These are phyloP conservation scores for Ogataea haglerorum DNA, from an alignment of 805 yeast genomes.

Conservation along the genomic window DNA sequence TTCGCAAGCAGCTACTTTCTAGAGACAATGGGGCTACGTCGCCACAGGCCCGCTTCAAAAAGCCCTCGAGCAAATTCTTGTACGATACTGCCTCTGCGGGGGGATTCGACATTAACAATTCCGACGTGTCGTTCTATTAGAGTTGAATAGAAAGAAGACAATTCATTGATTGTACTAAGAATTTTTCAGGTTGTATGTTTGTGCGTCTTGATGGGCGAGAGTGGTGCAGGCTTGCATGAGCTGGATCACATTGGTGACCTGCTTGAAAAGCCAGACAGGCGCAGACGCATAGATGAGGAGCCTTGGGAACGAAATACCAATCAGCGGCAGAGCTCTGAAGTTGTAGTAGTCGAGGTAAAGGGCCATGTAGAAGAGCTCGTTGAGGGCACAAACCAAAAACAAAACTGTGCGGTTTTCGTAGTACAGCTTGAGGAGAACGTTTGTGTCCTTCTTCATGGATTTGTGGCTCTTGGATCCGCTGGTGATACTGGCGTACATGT, in stretches of 20 bases:
- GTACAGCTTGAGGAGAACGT: slow-evolving; percentile 74
- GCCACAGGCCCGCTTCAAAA: slow-evolving; percentile 10
- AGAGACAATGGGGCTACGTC: slow-evolving; percentile 6
- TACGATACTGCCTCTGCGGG: slow-evolving; percentile 15
- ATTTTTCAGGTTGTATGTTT: slow-evolving; percentile 37
- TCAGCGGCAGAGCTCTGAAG: slow-evolving; percentile 38
- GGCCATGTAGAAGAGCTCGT: slow-evolving; percentile 90
- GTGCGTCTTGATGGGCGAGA: slow-evolving; percentile 75
- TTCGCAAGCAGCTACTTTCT: slow-evolving; percentile 11
- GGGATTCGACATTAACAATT: slow-evolving; percentile 17
- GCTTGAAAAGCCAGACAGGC: slow-evolving; percentile 91
- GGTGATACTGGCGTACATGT: slow-evolving; percentile 91
- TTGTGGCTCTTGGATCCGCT: slow-evolving; percentile 83
- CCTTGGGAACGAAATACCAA: slow-evolving; percentile 31
- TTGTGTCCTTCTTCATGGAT: slow-evolving; percentile 65
- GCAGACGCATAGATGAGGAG: slow-evolving; percentile 50
- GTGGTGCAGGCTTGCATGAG: slow-evolving; percentile 78
- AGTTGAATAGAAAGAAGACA: not conserved
- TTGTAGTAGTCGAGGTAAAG: slow-evolving; percentile 73
- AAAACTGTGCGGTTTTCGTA: slow-evolving; percentile 82
- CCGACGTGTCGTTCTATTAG: slow-evolving; percentile 20
- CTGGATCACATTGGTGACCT: slow-evolving; percentile 84
- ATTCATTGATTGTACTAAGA: not conserved
- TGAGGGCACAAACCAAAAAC: slow-evolving; percentile 86
- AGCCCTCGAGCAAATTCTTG: slow-evolving; percentile 22